Conservation (phyloP, 805 yeast genomes). For the Candida manassasensis region DNA sequence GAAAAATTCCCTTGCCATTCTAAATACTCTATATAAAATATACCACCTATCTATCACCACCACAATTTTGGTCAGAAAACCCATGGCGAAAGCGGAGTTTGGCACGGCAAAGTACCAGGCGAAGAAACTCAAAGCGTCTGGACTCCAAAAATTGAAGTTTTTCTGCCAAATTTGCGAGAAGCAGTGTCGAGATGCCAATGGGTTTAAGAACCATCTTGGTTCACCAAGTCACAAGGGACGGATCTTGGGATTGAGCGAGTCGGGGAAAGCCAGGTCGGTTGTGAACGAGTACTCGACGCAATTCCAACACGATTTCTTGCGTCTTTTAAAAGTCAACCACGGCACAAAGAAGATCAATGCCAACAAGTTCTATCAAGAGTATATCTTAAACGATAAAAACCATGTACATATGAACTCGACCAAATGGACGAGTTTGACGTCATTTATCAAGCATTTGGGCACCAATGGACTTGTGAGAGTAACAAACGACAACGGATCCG, state of each 20-base stretch:
- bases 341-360: slow-evolving; percentile 79
- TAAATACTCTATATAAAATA: not conserved
- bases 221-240: slow-evolving; percentile 73
- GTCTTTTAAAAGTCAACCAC: slow-evolving; percentile 59
- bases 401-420: slow-evolving; percentile 94
- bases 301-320: slow-evolving; percentile 63
- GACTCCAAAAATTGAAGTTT: slow-evolving; percentile 79
- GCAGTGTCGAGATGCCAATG: slow-evolving; percentile 95
- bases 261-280: slow-evolving; percentile 42
- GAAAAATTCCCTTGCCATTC: not conserved
- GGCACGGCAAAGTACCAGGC: slow-evolving; percentile 61
- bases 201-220: slow-evolving; percentile 83
- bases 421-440: slow-evolving; percentile 64
- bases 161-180: slow-evolving; percentile 91
- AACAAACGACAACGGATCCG: slow-evolving; percentile 20
- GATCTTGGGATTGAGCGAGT: slow-evolving; percentile 31
- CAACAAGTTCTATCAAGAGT: slow-evolving; percentile 86
- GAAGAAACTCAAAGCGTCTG: slow-evolving; percentile 73
- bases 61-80: no score
- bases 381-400: slow-evolving; percentile 65
- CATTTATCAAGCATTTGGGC: slow-evolving; percentile 61
- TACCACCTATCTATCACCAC: not conserved
- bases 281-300: slow-evolving; percentile 55
- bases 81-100: slow-evolving; percentile 29
- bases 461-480: slow-evolving; percentile 53